These are phyloP conservation scores for Hypoxylon fragiforme DNA, from an alignment of 495 filamentous ascomycete species.

Conservation along the genomic window DNA sequence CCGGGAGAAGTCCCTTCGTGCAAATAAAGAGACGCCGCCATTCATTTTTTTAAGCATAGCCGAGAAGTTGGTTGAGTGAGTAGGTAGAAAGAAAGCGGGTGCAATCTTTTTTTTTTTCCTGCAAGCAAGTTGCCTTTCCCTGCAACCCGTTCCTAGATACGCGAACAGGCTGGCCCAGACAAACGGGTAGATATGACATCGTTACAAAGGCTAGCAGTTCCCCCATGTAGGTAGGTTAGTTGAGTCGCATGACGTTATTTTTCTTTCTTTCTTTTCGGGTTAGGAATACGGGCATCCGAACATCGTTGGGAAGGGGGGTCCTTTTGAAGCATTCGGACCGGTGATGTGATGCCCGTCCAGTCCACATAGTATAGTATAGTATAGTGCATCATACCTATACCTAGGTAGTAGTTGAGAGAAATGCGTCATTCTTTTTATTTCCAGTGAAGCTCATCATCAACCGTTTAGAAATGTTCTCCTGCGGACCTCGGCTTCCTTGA, in stretches of 20 bases:
- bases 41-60: constrained; percentile 36
- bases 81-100: too few relatives aligned
- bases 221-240: too few relatives aligned
- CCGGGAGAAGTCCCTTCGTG: constrained; percentile 38
- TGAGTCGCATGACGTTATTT: too few relatives aligned
- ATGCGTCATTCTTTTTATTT: constrained; percentile 21
- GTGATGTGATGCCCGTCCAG: too few relatives aligned
- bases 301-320: constrained; percentile 22
- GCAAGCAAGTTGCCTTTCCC: too few relatives aligned
- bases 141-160: constrained; percentile 29
- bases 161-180: constrained; percentile 35
- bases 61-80: constrained; percentile 28
- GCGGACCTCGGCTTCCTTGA: constrained; percentile 75
- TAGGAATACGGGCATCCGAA: too few relatives aligned
- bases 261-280: too few relatives aligned
- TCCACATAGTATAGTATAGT: too few relatives aligned
- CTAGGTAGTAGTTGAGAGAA: constrained; percentile 9
- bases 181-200: constrained; percentile 34
- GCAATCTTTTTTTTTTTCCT: too few relatives aligned
- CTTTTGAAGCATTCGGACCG: constrained; percentile 30
- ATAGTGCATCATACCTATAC: constrained; percentile 4
- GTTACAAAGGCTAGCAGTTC: constrained; percentile 9
- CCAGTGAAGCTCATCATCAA: constrained; percentile 35
- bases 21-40: constrained; percentile 29
- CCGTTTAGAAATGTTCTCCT: constrained; percentile 57